Conservation (phyloP, 1,139 yeast genomes). For the Saccharomyces hybrid region DNA sequence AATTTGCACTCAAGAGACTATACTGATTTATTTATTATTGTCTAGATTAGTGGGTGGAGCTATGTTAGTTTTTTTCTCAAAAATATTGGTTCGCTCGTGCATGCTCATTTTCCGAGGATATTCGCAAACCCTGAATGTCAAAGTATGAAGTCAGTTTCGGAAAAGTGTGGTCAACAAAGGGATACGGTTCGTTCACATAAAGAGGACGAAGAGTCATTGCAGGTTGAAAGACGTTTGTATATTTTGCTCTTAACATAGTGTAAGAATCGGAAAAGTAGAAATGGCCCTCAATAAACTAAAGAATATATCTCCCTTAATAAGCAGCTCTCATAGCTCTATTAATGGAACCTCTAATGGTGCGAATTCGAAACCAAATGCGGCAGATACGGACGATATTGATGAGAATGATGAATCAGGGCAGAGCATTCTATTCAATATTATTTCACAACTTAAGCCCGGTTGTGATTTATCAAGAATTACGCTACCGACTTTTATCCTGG, state of each 20-base stretch:
- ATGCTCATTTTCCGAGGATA: not conserved
- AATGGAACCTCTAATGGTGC: not conserved
- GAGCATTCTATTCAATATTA: conserved; percentile 74
- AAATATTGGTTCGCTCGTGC: not conserved
- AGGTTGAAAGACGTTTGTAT: too few relatives aligned
- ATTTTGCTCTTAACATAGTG: not conserved
- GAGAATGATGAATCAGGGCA: conserved; percentile 89
- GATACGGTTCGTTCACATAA: not conserved
- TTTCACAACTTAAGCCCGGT: conserved; percentile 87
- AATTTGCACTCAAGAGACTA: too few relatives aligned
- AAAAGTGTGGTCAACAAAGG: not conserved
- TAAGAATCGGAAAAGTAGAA: not conserved
- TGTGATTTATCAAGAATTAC: conserved; percentile 85
- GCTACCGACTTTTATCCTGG: conserved; percentile 87
- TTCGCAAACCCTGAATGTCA: not conserved
- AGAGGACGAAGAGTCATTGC: not conserved
- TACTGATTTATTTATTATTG: not conserved
- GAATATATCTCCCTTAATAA: not conserved
- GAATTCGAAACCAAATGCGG: not conserved
- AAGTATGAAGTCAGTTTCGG: not conserved
- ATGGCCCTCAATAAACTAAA: not conserved
- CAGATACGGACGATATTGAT: conserved; percentile 62
- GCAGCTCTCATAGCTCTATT: not conserved
- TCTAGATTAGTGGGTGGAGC: not conserved
- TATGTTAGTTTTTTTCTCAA: not conserved